phyloP scores from a whole-genome alignment of 2,329 filamentous ascomycete genomes.

The Zymoseptoria ardabiliae region DNA sequence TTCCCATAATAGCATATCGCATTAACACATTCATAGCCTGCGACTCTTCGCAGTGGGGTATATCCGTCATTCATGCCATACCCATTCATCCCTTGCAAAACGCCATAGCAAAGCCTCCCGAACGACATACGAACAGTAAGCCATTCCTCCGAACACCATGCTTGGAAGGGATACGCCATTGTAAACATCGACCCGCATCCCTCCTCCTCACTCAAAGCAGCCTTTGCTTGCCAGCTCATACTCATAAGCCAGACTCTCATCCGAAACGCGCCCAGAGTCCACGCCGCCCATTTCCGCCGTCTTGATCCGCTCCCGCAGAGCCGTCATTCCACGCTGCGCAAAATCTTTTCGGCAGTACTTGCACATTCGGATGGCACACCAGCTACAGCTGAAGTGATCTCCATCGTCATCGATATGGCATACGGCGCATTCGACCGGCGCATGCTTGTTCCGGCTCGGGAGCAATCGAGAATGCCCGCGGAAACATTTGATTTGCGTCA shows the following conservation, averaged over 20 bases:
- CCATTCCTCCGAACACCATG: background rate
- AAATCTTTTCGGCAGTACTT: constrained; percentile 21
- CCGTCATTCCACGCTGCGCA: constrained; percentile 16
- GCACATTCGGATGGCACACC: constrained; percentile 29
- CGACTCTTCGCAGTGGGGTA: background rate
- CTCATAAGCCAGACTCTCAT: constrained; percentile 4
- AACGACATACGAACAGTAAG: too few relatives aligned
- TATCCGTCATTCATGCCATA: background rate
- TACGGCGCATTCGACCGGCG: constrained; percentile 29
- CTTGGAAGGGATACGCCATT: background rate
- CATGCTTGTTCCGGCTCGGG: constrained; percentile 24
- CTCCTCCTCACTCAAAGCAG: background rate
- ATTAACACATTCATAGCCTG: background rate
- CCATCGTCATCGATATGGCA: constrained; percentile 28
- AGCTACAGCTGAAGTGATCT: constrained; percentile 27
- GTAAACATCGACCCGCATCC: background rate
- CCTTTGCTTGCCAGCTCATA: background rate
- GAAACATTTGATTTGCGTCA: constrained; percentile 26
- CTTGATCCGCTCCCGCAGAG: constrained; percentile 18
- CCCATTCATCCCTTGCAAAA: background rate
- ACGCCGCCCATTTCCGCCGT: constrained; percentile 9
- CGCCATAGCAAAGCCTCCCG: background rate
- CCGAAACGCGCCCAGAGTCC: constrained; percentile 4
- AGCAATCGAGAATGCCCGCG: constrained; percentile 23
- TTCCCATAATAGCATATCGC: background rate